Evolutionary conservation across 1,139 yeast species (phyloP), one percentile per base, ranked within the genome.

Genomic region (Taphrina communis): DNA sequence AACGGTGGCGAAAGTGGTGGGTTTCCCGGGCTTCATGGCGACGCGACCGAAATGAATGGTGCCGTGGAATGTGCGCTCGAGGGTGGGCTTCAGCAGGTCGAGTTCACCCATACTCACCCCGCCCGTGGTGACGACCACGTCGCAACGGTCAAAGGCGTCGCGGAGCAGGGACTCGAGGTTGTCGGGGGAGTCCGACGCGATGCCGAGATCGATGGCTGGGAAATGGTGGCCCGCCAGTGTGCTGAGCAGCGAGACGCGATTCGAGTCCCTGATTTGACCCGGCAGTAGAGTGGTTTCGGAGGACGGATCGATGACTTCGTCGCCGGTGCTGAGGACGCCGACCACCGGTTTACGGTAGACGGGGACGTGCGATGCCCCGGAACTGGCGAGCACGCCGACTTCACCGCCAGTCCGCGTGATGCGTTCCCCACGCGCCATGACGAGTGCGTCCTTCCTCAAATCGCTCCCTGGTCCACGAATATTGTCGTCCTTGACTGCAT

Each of bases 41-140:
- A 83, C 85, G 48, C 86, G 75, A 2, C 86, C 86, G 73, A 83
- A 83, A 71, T 82, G 84, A 36, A 83, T 80, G 0, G 72, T 74
- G 0, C 85, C 86, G 0, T 76, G 75, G n/a, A 83, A 72, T 19
- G 72, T 71, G 19, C 79, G 74, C 68, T 82, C 83, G 39, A 83
- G 80, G 0, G 80, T 77, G 0, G 86, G 85, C 70, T 83, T 83
- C 52, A 83, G 72, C 21, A 82, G 75, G 71, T 83, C 86, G 51
- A 79, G 71, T 72, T 83, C 86, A 1, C 86, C 86, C 86, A 83
- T 83, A 0, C 86, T 83, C 1, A 83, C 86, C 14, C 86, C 86
- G 1, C 86, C 86, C 0, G 84, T 80, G 1, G 86, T 82, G 55
- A 83, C 77, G 41, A 83, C 72, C 51, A 80, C 79, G 70, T 83